Base-by-base conservation (phyloP, 2,329 filamentous ascomycete species). In the Monosporascus sp. region DNA sequence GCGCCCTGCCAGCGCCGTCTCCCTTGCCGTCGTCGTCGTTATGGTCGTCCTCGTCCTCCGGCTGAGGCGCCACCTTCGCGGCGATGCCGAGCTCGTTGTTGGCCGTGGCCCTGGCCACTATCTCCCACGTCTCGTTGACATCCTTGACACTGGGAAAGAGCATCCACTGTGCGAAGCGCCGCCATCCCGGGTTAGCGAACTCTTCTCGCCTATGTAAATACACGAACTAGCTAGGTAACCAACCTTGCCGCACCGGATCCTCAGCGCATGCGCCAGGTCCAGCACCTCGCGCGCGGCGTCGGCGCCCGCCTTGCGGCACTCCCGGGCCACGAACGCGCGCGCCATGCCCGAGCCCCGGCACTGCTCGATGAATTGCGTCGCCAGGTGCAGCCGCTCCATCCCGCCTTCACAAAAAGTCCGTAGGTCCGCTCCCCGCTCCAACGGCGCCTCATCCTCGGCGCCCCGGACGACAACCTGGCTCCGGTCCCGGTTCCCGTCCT, bases 31-130 rank as follows among this genome's bases (percentile, higher is more conserved):
- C 31, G 31, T 11, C 31, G 31, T 14, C 11, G 70, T 64, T n/a
- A 70, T 64, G n/a, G 72, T 69, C 1, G 68, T 68, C 6, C 70
- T 72, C 9, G 78, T 67, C 47, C 75, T 72, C 1, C 14, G 42
- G 42, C 24, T 75, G 72, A 1, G 87, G 82, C 1, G 85, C 82
- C 14, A 92, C 86, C 70, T 94, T 95, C 9, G 89, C 87, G 1
- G 74, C 78, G 39, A 83, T 79, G 0, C 90, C 90, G 2, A 96
- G 78, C 57, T 87, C 79, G 54, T 86, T 85, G 31, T 82, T 79
- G 14, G 81, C 80, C 0, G 88, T 88, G 2, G 82, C 88, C 49
- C 76, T 77, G 5, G 84, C 88, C 9, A 95, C 75, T 8, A 76
- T 72, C 6, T 71, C 75, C 91, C 90, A 93, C 6, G 81, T 70